Conservation (phyloP, 2,329 filamentous ascomycete genomes). For the Helicocarpus griseus region DNA sequence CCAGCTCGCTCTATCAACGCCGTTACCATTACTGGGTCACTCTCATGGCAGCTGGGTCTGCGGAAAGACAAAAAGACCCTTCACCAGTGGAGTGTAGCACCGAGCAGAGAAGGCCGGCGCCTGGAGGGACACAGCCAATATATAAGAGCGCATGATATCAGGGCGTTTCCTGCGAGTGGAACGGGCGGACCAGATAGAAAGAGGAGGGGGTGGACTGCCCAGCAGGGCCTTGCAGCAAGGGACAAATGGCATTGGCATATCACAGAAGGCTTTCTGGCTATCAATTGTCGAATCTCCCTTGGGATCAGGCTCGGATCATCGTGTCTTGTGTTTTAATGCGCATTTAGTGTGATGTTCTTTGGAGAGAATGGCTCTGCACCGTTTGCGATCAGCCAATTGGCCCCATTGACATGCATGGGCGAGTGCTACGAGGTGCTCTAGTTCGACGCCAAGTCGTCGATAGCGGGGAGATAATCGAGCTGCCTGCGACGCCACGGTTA, state of each 20-base stretch:
- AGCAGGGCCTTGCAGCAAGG: background rate
- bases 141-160: background rate
- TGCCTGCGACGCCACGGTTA: background rate
- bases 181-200: background rate
- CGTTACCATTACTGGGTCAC: constrained; percentile 24
- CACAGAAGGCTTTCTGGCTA: background rate
- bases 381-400: constrained; percentile 2
- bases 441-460: background rate
- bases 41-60: constrained; percentile 3
- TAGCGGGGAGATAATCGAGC: background rate
- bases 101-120: background rate
- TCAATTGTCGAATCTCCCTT: background rate
- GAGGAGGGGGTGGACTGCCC: background rate
- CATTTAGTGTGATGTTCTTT: background rate
- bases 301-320: background rate
- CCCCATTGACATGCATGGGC: background rate
- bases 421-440: background rate
- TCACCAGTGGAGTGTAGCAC: background rate
- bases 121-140: background rate
- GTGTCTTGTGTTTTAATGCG: background rate
- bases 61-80: background rate
- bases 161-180: background rate
- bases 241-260: background rate
- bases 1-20: constrained; percentile 29
- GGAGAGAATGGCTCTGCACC: background rate